These are phyloP conservation scores for Corymbia calophylla DNA, from an alignment of 441 rosid species.

Conservation along the genomic window DNA sequence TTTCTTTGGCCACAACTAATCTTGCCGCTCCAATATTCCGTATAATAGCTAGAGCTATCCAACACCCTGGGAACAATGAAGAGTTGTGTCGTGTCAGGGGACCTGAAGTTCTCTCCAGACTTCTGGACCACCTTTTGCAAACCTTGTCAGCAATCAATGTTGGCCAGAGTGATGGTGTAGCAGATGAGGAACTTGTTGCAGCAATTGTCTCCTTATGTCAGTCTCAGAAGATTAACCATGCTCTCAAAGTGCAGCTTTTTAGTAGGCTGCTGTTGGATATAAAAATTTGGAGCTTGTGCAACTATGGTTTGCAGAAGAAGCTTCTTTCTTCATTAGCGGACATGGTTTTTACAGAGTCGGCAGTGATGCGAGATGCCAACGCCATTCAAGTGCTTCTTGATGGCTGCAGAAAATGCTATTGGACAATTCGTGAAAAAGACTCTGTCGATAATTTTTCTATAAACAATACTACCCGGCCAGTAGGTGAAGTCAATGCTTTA, in stretches of 20 bases:
- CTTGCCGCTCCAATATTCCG: conserved; percentile 95
- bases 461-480: conserved; percentile 56
- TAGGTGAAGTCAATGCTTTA: conserved; percentile 96
- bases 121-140: conserved; percentile 79
- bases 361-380: conserved; percentile 89
- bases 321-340: conserved; percentile 95
- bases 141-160: conserved; percentile 64
- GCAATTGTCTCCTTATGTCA: conserved; percentile 91
- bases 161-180: conserved; percentile 63
- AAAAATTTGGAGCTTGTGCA: conserved; percentile 95
- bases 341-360: conserved; percentile 97
- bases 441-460: conserved; percentile 63
- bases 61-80: conserved; percentile 90
- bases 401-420: conserved; percentile 99
- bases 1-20: conserved; percentile 57
- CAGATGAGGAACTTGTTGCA: conserved; percentile 96
- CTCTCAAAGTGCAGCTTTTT: conserved; percentile 94
- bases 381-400: conserved; percentile 99
- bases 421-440: conserved; percentile 84
- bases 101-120: conserved; percentile 89
- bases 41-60: conserved; percentile 74
- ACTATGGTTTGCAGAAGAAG: conserved; percentile 97
- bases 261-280: conserved; percentile 85
- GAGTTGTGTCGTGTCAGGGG: conserved; percentile 78
- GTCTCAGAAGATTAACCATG: conserved; percentile 79